Base-by-base conservation (phyloP, 441 rosid species). In the Pelargonium exstipulatum region DNA sequence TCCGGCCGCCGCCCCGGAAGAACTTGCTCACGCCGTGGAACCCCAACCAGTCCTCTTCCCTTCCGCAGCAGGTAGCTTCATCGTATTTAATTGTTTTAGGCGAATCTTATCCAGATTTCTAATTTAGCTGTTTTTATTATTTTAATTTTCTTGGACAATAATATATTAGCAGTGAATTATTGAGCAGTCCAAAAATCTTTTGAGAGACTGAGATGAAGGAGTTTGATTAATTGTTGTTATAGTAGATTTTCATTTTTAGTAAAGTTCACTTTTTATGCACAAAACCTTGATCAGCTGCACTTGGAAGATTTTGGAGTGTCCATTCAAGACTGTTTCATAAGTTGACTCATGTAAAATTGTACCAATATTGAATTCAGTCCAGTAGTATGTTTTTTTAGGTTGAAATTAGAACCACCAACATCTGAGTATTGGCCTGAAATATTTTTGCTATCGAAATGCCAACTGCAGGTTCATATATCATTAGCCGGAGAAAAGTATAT, bases 401-500 rank as follows among this genome's bases (percentile, higher is more conserved):
- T 45, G 18, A 45, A 1, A 45, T 8, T 45, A 45, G 51, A 13
- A 45, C 51, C 12, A 45, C 10, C 10, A 13, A 45, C 12, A 13
- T 45, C 12, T 45, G 10, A 45, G 13, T 6, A 5, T 24, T 9
- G 5, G 43, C 3, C 43, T 67, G 37, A 73, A 58, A 58, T 37
- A 35, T 2, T 51, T 9, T 71, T 55, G 22, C 29, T 40, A 29
- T 18, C 43, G 22, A 32, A 70, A 51, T 69, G 4, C 42, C 63
- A 53, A 2, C 29, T 79, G 74, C 74, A 95, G 99, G 94, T 95
- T 69, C 99, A 95, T 69, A 77, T 88, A 73, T 95, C 99, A 64
- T 79, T 91, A 78, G 99, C 99, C 35, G 96, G 96, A 77, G 89
- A 88, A 3, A 85, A 85, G 24, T 88, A 90, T 67, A 85, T 88